phyloP scores from a whole-genome alignment of 1,284 basidiomycete species.

The Pseudomicrostroma phylloplanum region DNA sequence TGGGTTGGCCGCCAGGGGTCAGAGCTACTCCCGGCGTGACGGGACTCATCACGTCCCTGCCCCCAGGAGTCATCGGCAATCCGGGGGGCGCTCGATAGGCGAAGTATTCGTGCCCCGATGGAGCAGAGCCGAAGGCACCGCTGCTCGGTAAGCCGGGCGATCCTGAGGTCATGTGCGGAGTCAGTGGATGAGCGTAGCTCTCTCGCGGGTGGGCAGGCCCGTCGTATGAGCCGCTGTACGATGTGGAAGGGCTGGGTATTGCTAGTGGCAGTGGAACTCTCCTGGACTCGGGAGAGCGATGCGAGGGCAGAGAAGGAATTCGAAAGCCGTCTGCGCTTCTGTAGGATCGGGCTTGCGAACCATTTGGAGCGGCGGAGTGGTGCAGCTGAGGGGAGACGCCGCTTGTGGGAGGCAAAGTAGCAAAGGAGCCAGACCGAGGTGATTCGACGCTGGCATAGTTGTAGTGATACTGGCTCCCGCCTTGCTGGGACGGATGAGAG shows the following conservation, averaged over 20 bases:
- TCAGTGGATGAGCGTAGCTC: background rate
- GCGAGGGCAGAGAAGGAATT: conserved; percentile 2
- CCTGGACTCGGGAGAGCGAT: conserved; percentile 6
- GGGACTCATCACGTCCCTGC: background rate
- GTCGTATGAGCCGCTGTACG: background rate
- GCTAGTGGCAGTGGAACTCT: background rate
- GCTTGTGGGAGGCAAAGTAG: background rate
- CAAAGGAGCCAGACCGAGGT: background rate
- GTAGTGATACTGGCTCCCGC: background rate
- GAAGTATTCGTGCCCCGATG: background rate
- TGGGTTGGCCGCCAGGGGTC: background rate
- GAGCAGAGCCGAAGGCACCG: background rate
- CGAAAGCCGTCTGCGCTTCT: conserved; percentile 3
- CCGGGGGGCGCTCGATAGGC: background rate
- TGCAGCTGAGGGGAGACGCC: background rate
- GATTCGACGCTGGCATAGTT: background rate
- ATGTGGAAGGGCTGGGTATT: background rate
- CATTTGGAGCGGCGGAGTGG: background rate
- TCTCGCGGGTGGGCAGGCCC: background rate
- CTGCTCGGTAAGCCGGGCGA: background rate
- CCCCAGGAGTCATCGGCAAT: conserved; percentile 3
- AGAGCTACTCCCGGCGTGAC: conserved; percentile 3
- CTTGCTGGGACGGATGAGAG: background rate
- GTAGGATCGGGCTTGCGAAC: background rate
- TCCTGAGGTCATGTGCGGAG: background rate